Conservation (phyloP, 2,329 filamentous ascomycete species). For the Venturia effusa region DNA sequence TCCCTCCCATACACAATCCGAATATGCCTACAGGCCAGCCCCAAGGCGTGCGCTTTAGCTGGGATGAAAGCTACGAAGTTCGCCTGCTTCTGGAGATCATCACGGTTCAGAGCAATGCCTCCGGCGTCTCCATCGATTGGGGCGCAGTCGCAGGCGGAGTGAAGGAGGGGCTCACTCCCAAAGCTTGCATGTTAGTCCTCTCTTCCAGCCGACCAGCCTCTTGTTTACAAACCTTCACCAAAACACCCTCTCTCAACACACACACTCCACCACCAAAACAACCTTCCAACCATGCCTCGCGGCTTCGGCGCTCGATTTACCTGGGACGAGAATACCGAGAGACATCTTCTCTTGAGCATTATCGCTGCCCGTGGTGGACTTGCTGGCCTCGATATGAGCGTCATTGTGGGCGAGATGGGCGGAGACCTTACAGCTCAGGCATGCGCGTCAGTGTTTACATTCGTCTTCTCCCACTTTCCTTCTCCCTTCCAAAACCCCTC, state of each 20-base stretch:
- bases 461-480: background rate
- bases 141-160: background rate
- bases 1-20: background rate
- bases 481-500: background rate
- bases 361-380: background rate
- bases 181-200: background rate
- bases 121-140: background rate
- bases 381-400: background rate
- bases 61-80: conserved; percentile 5
- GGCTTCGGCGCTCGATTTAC: background rate
- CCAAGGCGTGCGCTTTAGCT: background rate
- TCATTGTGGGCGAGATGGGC: background rate
- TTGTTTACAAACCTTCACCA: background rate
- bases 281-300: background rate
- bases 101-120: background rate
- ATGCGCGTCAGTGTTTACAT: background rate
- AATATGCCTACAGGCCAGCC: conserved; percentile 6
- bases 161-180: background rate
- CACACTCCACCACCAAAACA: background rate
- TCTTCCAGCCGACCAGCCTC: background rate
- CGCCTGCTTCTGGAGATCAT: conserved; percentile 6
- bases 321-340: background rate
- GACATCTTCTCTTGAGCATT: background rate
- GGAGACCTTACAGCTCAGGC: background rate
- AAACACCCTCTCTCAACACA: background rate